Evolutionary conservation across 1,284 basidiomycete species (phyloP).

Genomic region (Bjerkandera adusta): DNA sequence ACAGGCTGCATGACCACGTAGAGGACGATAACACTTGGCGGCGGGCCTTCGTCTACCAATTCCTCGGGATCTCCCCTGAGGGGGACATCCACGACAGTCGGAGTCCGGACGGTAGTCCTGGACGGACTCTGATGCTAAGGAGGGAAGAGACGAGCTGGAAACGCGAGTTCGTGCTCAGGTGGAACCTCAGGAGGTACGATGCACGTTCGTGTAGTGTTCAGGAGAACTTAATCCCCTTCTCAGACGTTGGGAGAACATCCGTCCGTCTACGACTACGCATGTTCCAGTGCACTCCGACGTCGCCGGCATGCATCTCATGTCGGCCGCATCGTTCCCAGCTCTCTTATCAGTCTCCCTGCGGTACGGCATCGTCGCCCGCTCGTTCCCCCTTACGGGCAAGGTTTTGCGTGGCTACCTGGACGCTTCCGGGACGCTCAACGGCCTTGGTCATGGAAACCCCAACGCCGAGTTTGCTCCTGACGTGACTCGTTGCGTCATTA

Average conservation of each 20-base stretch:
- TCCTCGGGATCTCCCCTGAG: constrained; percentile 66
- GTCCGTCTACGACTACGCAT: constrained; percentile 59
- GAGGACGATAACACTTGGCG: constrained; percentile 82
- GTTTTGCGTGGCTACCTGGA: constrained; percentile 74
- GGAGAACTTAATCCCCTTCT: constrained; percentile 10
- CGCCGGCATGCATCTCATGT: constrained; percentile 56
- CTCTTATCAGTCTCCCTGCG: constrained; percentile 67
- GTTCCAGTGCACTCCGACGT: constrained; percentile 56
- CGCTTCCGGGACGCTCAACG: constrained; percentile 55
- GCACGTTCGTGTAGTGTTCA: too few relatives aligned
- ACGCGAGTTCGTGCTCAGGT: constrained; percentile 60
- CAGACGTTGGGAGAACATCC: constrained; percentile 74
- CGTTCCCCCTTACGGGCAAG: constrained; percentile 68
- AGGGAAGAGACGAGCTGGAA: constrained; percentile 62
- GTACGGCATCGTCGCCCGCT: constrained; percentile 76
- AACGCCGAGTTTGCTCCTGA: constrained; percentile 76
- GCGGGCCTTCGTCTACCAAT: constrained; percentile 74
- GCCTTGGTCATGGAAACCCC: constrained; percentile 70
- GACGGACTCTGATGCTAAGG: constrained; percentile 48
- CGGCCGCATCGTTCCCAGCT: constrained; percentile 29
- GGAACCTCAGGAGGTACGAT: constrained; percentile 50
- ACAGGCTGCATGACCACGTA: constrained; percentile 60
- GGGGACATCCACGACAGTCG: constrained; percentile 42
- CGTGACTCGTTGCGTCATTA: constrained; percentile 54
- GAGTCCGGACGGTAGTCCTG: constrained; percentile 20